These are phyloP conservation scores for Phycomyces blakesleeanus DNA, from an alignment of 192 early-diverging fungal genomes.

Conservation along the genomic window DNA sequence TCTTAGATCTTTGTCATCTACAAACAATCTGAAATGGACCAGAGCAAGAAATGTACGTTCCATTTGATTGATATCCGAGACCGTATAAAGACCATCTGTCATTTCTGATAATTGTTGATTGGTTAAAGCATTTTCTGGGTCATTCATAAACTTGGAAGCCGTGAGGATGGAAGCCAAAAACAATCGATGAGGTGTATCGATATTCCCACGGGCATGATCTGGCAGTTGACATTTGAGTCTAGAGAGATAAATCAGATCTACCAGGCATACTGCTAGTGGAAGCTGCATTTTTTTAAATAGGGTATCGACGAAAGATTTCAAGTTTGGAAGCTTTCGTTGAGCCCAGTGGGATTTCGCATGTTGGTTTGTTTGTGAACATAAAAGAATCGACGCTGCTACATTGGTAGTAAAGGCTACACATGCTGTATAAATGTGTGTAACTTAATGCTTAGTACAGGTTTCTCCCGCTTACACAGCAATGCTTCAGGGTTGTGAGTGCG, in stretches of 20 bases:
- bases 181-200: conserved; percentile 67
- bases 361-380: conserved; percentile 16
- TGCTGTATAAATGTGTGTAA: too few relatives aligned
- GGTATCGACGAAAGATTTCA: conserved; percentile 22
- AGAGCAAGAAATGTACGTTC: conserved; percentile 49
- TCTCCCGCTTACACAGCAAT: conserved; percentile 23
- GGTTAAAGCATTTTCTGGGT: conserved; percentile 31
- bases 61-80: conserved; percentile 48
- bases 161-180: conserved; percentile 63
- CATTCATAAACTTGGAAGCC: conserved; percentile 57
- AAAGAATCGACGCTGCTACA: conserved; percentile 8
- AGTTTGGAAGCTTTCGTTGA: conserved; percentile 8
- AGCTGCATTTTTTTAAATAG: conserved; percentile 15
- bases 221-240: conserved; percentile 56
- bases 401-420: conserved; percentile 20
- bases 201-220: conserved; percentile 52
- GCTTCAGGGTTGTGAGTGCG: conserved; percentile 15
- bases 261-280: conserved; percentile 30
- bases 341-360: conserved; percentile 8
- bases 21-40: conserved; percentile 46
- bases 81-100: conserved; percentile 45
- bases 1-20: conserved; percentile 39
- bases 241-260: conserved; percentile 63
- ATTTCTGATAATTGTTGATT: conserved; percentile 34
- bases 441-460: too few relatives aligned